Conservation (phyloP, 2,329 filamentous ascomycete genomes). For the Zasmidium cellare region DNA sequence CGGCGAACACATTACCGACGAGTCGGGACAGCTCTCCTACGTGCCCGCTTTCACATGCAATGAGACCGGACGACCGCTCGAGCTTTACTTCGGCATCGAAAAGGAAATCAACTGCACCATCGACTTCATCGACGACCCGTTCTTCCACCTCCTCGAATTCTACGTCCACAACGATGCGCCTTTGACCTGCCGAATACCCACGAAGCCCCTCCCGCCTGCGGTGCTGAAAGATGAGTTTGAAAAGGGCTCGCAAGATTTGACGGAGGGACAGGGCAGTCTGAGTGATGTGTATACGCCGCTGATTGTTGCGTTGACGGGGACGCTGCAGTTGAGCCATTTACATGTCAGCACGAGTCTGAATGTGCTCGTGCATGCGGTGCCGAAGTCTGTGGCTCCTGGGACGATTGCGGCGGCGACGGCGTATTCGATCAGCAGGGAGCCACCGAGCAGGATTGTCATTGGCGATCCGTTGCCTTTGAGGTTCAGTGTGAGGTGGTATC, state of each 20-base stretch:
- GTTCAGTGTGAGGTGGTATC: constrained; percentile 86
- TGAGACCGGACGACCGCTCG: constrained; percentile 78
- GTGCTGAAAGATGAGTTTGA: constrained; percentile 36
- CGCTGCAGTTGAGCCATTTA: constrained; percentile 82
- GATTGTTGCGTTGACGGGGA: constrained; percentile 85
- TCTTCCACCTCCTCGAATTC: constrained; percentile 91
- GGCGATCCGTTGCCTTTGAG: constrained; percentile 78
- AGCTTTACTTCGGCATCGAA: constrained; percentile 83
- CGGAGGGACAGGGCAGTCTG: constrained; percentile 39
- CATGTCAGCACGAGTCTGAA: constrained; percentile 90
- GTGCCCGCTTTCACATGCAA: constrained; percentile 88
- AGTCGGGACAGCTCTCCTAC: constrained; percentile 81
- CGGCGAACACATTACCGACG: constrained; percentile 83
- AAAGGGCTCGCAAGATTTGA: constrained; percentile 34
- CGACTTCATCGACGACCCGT: constrained; percentile 71
- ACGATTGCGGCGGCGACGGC: constrained; percentile 85
- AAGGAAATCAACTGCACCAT: constrained; percentile 81
- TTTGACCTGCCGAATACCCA: constrained; percentile 83
- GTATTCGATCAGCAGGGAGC: constrained; percentile 68
- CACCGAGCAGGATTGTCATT: constrained; percentile 71
- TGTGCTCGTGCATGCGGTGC: constrained; percentile 73
- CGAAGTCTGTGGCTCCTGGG: constrained; percentile 56
- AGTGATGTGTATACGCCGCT: constrained; percentile 69
- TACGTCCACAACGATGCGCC: constrained; percentile 97
- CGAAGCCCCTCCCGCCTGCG: constrained; percentile 61